Conservation (phyloP, 2,329 filamentous ascomycete genomes). For the Lasiodiplodia citricola region DNA sequence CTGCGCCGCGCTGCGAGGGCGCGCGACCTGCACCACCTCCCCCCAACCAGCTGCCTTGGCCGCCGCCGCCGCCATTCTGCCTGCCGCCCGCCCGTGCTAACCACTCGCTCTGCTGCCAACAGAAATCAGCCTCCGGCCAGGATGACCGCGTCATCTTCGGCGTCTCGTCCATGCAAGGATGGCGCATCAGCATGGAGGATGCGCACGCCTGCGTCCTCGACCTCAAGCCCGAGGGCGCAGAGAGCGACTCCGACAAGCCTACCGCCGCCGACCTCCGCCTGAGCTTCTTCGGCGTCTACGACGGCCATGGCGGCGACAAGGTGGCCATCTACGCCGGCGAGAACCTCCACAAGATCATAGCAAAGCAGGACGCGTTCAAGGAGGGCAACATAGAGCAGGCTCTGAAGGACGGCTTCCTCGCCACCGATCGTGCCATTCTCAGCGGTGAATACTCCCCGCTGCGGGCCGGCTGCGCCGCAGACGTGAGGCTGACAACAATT, state of each 20-base stretch:
- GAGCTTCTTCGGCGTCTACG: slow-evolving; percentile 97
- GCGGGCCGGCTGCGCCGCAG: slow-evolving; percentile 23
- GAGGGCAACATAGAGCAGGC: slow-evolving; percentile 91
- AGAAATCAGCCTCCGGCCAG: slow-evolving; percentile 88
- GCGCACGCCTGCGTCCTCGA: slow-evolving; percentile 90
- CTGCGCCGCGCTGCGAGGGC: slow-evolving; percentile 37
- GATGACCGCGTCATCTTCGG: slow-evolving; percentile 94
- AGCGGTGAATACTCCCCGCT: slow-evolving; percentile 67
- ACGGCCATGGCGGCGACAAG: slow-evolving; percentile 96
- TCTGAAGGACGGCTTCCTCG: slow-evolving; percentile 95
- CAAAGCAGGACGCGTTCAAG: slow-evolving; percentile 94
- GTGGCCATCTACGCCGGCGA: slow-evolving; percentile 92
- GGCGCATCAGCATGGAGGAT: slow-evolving; percentile 99
- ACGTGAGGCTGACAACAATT: slow-evolving; percentile 36
- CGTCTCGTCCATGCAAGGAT: slow-evolving; percentile 98
- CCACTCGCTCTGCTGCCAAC: slow-evolving; percentile 24
- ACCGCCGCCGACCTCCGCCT: slow-evolving; percentile 73
- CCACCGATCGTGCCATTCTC: slow-evolving; percentile 92
- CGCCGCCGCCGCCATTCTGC: slow-evolving; percentile 4
- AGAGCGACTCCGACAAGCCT: slow-evolving; percentile 57
- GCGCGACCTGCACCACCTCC: slow-evolving; percentile 27
- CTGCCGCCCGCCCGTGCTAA: slow-evolving; percentile 16
- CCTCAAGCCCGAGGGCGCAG: slow-evolving; percentile 67
- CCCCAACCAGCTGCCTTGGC: slow-evolving; percentile 3
- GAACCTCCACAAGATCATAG: slow-evolving; percentile 90